Conservation (phyloP, 768 basidiomycete species). For the Tricholoma sp. region DNA sequence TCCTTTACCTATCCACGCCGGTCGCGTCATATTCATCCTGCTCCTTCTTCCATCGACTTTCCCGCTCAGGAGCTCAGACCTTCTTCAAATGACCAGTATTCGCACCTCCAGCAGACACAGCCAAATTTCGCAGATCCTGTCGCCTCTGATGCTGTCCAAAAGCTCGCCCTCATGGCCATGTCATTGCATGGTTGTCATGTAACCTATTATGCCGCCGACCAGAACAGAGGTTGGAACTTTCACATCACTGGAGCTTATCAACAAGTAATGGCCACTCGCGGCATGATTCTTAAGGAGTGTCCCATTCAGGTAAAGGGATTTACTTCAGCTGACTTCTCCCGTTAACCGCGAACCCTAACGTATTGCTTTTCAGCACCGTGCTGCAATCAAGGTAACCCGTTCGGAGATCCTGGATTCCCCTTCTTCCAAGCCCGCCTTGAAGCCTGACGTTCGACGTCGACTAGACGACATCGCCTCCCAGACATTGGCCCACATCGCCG, state of each 20-base stretch:
- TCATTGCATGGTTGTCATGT: constrained; percentile 80
- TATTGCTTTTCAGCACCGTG: constrained; percentile 55
- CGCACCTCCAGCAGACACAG: constrained; percentile 35
- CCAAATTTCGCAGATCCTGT: constrained; percentile 31
- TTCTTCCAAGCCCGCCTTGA: constrained; percentile 72
- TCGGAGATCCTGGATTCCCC: constrained; percentile 90
- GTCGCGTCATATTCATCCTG: constrained; percentile 63
- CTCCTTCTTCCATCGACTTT: constrained; percentile 62
- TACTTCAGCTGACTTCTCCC: constrained; percentile 9
- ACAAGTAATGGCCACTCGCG: constrained; percentile 87
- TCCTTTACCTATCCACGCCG: constrained; percentile 90
- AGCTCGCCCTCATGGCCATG: constrained; percentile 76
- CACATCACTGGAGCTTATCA: constrained; percentile 88
- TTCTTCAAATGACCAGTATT: constrained; percentile 31
- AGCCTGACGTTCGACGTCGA: constrained; percentile 73
- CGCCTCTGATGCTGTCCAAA: constrained; percentile 63
- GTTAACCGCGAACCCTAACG: constrained; percentile 13
- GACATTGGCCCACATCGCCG: constrained; percentile 90
- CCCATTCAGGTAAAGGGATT: constrained; percentile 65
- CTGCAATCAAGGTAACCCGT: constrained; percentile 85
- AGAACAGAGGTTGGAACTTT: constrained; percentile 80
- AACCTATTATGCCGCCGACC: constrained; percentile 69
- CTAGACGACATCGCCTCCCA: constrained; percentile 94
- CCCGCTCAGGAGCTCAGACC: constrained; percentile 42
- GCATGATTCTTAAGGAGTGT: constrained; percentile 84